These are phyloP conservation scores for Eimeria necatrix DNA, from an alignment of 169 alveolate species.

Conservation along the genomic window DNA sequence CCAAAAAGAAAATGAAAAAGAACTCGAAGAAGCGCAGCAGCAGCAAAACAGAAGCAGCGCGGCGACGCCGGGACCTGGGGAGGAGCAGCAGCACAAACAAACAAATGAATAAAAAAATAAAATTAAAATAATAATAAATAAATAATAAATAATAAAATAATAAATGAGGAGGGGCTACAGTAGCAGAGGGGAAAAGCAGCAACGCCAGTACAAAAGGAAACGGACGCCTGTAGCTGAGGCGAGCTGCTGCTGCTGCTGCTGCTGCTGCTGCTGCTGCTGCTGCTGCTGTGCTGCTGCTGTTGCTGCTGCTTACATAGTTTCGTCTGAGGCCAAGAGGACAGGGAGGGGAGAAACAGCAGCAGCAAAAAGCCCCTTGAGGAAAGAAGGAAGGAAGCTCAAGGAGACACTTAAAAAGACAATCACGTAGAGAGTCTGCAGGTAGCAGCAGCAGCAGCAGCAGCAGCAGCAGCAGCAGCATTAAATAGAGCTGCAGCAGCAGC, in stretches of 20 bases:
- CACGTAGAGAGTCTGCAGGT: not conserved
- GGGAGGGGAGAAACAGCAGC: conserved; percentile 35
- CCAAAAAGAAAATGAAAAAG: not conserved
- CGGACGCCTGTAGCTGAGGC: too few relatives aligned
- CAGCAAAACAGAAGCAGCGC: not conserved
- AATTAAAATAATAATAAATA: not conserved
- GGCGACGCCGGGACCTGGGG: not conserved
- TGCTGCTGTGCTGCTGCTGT: conserved; percentile 1
- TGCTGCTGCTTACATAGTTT: conserved; percentile 36
- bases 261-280: conserved; percentile 14
- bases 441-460: not conserved
- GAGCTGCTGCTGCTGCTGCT: conserved; percentile 21
- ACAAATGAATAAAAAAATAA: not conserved
- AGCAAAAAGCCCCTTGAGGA: conserved; percentile 16
- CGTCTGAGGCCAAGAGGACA: not conserved
- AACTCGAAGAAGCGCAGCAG: not conserved
- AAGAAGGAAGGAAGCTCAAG: not conserved
- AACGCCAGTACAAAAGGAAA: too few relatives aligned
- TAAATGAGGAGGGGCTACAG: too few relatives aligned
- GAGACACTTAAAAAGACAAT: not conserved
- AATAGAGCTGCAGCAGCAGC: too few relatives aligned
- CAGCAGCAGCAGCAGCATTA: too few relatives aligned
- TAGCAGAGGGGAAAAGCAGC: too few relatives aligned
- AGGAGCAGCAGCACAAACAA: not conserved
- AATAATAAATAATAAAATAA: too few relatives aligned